phyloP scores from a whole-genome alignment of 345 rosid species.

The Eucalyptus polyanthemos region DNA sequence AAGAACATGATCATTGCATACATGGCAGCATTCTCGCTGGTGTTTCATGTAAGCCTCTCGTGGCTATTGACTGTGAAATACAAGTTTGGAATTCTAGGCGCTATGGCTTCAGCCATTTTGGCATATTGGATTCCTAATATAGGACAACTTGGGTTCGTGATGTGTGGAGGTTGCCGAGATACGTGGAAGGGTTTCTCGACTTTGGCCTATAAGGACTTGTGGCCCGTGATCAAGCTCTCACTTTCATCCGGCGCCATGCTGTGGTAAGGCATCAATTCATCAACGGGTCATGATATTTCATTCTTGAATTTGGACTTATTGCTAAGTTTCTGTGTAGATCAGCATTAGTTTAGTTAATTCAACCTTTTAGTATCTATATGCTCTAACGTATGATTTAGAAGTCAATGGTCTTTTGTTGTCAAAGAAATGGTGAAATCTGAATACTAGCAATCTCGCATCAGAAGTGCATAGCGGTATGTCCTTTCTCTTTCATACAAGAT shows the following conservation, averaged over 20 bases:
- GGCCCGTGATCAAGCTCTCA: conserved; percentile 64
- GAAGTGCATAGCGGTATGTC: not conserved
- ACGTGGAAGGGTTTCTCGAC: conserved; percentile 69
- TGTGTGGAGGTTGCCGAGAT: conserved; percentile 51
- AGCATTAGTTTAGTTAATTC: not conserved
- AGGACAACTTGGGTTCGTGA: conserved; percentile 53
- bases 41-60: conserved; percentile 39
- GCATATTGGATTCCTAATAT: conserved; percentile 74
- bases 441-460: not conserved
- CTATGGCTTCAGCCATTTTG: conserved; percentile 41
- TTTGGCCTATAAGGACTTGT: conserved; percentile 56
- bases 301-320: not conserved
- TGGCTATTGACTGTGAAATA: conserved; percentile 53
- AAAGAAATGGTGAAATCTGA: not conserved
- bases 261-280: conserved; percentile 26
- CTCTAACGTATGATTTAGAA: not conserved
- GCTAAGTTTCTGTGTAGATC: not conserved
- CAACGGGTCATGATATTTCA: not conserved
- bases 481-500: not conserved
- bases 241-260: conserved; percentile 78
- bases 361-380: not conserved
- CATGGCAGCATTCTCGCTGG: conserved; percentile 35
- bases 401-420: not conserved
- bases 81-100: conserved; percentile 52
- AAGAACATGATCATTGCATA: conserved; percentile 63